Evolutionary conservation across 73 alveolate genomes (phyloP).

Genomic region (Paraurostyla sp.): DNA sequence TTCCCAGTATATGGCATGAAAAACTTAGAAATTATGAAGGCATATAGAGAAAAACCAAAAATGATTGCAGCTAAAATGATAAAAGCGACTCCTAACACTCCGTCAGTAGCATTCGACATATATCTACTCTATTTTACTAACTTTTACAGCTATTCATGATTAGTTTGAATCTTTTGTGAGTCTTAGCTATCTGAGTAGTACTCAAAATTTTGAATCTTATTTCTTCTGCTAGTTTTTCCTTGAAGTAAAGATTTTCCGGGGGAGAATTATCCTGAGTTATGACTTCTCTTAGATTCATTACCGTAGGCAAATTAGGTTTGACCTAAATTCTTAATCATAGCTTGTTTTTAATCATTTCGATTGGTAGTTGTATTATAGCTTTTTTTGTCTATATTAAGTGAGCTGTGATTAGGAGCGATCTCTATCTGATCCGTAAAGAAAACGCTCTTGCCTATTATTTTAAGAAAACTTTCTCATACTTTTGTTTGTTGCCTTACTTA

Average conservation of each 20-base stretch:
- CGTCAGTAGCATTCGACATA: slow-evolving; percentile 36
- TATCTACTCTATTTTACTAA: neutral
- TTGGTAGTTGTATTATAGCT: neutral
- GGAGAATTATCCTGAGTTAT: no score
- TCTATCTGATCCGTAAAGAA: neutral
- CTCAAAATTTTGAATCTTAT: neutral
- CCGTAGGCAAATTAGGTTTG: no score
- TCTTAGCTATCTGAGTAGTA: neutral
- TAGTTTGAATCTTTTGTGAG: neutral
- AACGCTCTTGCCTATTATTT: slow-evolving; percentile 13
- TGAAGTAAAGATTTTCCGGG: no score
- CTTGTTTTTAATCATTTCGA: no score
- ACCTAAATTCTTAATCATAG: no score
- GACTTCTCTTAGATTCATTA: no score
- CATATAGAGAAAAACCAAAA: neutral
- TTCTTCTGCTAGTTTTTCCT: neutral
- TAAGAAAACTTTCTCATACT: neutral
- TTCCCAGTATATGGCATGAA: slow-evolving; percentile 70
- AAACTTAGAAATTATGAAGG: slow-evolving; percentile 38
- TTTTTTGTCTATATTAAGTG: neutral
- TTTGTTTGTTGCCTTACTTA: neutral
- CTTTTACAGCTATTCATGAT: neutral
- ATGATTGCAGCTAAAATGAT: slow-evolving; percentile 16
- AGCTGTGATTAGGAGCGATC: neutral
- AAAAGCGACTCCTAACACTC: slow-evolving; percentile 34